Evolutionary conservation across 257 asterid species (phyloP).

Genomic region (Petunia axillaris): DNA sequence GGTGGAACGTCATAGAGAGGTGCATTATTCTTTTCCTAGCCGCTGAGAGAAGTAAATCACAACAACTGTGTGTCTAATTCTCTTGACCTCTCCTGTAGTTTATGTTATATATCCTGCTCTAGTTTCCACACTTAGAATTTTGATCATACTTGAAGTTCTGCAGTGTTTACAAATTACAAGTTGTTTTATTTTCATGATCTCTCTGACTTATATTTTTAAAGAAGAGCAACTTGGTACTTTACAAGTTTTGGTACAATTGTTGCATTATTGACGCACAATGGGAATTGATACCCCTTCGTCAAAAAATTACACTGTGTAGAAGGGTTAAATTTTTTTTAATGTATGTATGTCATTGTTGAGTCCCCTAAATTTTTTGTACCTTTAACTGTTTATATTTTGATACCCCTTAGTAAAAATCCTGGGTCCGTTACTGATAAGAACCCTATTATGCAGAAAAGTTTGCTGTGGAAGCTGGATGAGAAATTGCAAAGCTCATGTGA

Average conservation of each 20-base stretch:
- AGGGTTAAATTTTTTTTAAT: too few species aligned
- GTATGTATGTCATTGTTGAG: too few species aligned
- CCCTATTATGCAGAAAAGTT: conserved; percentile 47
- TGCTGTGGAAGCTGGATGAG: conserved; percentile 38
- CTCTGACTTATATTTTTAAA: background rate
- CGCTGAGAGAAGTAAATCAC: background rate
- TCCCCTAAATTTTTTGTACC: too few species aligned
- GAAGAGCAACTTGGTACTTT: background rate
- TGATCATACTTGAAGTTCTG: background rate
- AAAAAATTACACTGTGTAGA: too few species aligned
- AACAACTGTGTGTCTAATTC: background rate
- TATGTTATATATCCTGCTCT: background rate
- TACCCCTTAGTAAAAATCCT: too few species aligned
- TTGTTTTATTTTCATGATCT: background rate
- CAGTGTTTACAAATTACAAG: background rate
- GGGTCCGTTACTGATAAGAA: background rate
- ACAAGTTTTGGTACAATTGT: background rate
- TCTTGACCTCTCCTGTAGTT: background rate
- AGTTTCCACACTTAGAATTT: background rate
- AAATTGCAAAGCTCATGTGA: conserved; percentile 41
- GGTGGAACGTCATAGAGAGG: conserved; percentile 49
- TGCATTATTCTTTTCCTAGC: conserved; percentile 10
- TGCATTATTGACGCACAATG: background rate
- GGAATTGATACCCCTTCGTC: background rate
- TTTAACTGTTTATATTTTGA: too few species aligned